Evolutionary conservation across 2,329 filamentous ascomycete species (phyloP).

Genomic region (Exophiala lecanii-corni): DNA sequence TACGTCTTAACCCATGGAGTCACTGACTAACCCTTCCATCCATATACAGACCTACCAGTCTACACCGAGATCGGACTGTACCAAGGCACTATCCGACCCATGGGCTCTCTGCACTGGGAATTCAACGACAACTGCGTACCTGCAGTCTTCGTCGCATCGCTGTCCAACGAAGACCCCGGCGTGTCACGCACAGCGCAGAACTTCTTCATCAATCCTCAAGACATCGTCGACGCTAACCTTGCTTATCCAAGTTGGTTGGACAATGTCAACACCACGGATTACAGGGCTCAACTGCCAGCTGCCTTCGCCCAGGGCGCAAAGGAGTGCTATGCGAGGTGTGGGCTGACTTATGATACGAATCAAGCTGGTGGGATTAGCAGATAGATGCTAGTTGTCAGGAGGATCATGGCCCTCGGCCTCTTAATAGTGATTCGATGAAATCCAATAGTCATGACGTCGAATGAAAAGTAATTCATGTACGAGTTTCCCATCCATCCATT

Average conservation of each 20-base stretch:
- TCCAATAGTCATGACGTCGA: background rate
- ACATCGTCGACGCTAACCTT: constrained; percentile 40
- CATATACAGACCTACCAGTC: constrained; percentile 33
- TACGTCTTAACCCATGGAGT: too few species aligned
- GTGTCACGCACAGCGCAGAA: constrained; percentile 42
- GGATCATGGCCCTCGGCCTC: too few species aligned
- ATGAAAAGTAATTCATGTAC: too few species aligned
- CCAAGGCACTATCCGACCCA: constrained; percentile 50
- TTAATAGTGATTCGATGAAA: background rate
- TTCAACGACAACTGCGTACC: constrained; percentile 53
- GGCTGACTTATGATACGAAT: constrained; percentile 12
- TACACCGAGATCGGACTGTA: constrained; percentile 32
- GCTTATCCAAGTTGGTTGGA: constrained; percentile 17
- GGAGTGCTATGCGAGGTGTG: constrained; percentile 10
- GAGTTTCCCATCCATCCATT: too few species aligned
- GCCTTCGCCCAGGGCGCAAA: constrained; percentile 15
- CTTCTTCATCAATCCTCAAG: constrained; percentile 43
- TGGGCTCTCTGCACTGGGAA: constrained; percentile 53
- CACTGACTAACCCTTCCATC: background rate
- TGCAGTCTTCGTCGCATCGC: constrained; percentile 46
- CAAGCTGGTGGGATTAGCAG: constrained; percentile 15
- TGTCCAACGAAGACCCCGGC: constrained; percentile 34
- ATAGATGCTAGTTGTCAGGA: too few species aligned
- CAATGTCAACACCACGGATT: constrained; percentile 16
- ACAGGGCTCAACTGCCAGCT: constrained; percentile 11